Conservation (phyloP, 2,329 filamentous ascomycete species). For the Ceratocystis cacaofunesta region DNA sequence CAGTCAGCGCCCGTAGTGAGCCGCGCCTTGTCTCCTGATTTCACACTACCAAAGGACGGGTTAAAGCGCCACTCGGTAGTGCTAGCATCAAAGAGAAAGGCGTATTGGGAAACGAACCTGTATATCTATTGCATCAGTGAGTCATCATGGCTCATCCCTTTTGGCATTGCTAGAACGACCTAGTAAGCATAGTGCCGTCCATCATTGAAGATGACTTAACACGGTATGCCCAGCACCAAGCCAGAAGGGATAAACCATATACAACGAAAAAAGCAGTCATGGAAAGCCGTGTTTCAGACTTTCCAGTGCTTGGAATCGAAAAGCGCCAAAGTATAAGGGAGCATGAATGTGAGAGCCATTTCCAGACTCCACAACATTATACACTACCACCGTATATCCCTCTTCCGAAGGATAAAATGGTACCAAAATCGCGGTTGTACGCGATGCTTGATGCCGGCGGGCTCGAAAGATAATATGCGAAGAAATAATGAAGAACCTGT, state of each 20-base stretch:
- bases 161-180: not conserved
- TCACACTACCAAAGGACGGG: conserved; percentile 1
- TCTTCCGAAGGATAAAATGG: not conserved
- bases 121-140: conserved; percentile 13
- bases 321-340: not conserved
- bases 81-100: not conserved
- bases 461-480: not conserved
- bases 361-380: not conserved
- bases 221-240: not conserved
- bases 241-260: not conserved
- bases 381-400: not conserved
- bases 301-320: not conserved
- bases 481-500: conserved; percentile 20
- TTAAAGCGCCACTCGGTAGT: not conserved
- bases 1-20: conserved; percentile 74
- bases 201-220: conserved; percentile 1
- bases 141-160: not conserved
- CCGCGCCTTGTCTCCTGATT: conserved; percentile 27
- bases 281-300: conserved; percentile 5
- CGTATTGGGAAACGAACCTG: conserved; percentile 17
- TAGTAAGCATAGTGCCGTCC: not conserved
- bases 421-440: not conserved
- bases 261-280: not conserved
- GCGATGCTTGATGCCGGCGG: not conserved
- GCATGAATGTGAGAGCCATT: not conserved